Percentiles rank a stretch among this genome's conserved stretches.
Evolutionary conservation across 148 eudicot genomes (phyloP).

Genomic region (Amaranthus palmeri): DNA sequence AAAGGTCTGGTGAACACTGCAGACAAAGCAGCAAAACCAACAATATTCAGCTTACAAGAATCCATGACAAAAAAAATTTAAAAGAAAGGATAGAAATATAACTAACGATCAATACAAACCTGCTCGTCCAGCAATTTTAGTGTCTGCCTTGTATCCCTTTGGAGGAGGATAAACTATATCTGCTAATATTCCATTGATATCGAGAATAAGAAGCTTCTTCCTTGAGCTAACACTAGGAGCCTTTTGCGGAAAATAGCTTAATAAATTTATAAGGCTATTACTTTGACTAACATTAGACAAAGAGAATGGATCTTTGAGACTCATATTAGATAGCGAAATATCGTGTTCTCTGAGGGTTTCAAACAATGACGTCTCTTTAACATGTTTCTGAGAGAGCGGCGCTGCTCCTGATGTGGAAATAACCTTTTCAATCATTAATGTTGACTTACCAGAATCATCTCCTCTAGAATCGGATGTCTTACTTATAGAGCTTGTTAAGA

Average conservation of each 20-base stretch:
- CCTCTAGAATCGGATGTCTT: slow-evolving; percentile 5
- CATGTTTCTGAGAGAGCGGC: slow-evolving; percentile 21
- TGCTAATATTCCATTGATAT: slow-evolving; percentile 86
- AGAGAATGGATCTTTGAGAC: slow-evolving; percentile 24
- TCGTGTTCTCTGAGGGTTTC: slow-evolving; percentile 24
- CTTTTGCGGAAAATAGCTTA: slow-evolving; percentile 34
- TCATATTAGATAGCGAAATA: slow-evolving; percentile 17
- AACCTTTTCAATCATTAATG: slow-evolving; percentile 5
- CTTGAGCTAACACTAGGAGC: slow-evolving; percentile 28
- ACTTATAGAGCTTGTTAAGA: slow-evolving; percentile 2
- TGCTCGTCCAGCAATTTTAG: slow-evolving; percentile 61
- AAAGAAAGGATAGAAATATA: background rate
- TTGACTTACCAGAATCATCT: slow-evolving; percentile 11
- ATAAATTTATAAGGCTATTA: slow-evolving; percentile 27
- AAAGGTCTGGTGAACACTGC: slow-evolving; percentile 87
- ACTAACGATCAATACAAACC: slow-evolving; percentile 34
- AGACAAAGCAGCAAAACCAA: slow-evolving; percentile 14
- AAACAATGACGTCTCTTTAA: slow-evolving; percentile 13
- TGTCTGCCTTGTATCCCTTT: slow-evolving; percentile 52
- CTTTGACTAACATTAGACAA: slow-evolving; percentile 25
- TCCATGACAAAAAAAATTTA: background rate
- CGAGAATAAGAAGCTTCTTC: slow-evolving; percentile 86
- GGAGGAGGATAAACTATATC: slow-evolving; percentile 70
- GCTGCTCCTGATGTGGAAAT: slow-evolving; percentile 17
- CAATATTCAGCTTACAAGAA: slow-evolving; percentile 1